Evolutionary conservation across 2,329 filamentous ascomycete species (phyloP).

Genomic region (Aspergillus ustus): DNA sequence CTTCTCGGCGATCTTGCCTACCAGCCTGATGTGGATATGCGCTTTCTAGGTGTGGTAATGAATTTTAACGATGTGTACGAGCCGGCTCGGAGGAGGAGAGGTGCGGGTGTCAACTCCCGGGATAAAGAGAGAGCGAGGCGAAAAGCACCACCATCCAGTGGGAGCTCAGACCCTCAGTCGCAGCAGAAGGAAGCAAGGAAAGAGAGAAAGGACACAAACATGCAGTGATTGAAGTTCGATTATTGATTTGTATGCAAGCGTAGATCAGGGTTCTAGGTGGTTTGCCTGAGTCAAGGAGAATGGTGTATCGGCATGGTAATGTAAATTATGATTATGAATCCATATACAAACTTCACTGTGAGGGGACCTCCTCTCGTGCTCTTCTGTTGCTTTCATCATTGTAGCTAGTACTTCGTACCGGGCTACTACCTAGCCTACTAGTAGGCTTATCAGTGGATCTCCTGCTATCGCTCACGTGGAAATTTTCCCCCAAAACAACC

Average conservation of each 20-base stretch:
- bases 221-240: neutral
- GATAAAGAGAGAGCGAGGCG: constrained; percentile 37
- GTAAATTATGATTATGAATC: constrained; percentile 22
- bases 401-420: neutral
- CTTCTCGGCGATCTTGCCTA: constrained; percentile 88
- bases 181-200: constrained; percentile 29
- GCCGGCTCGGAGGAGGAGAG: constrained; percentile 66
- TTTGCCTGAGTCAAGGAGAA: neutral
- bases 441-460: neutral
- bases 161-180: constrained; percentile 22
- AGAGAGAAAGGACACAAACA: constrained; percentile 29
- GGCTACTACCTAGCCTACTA: too few relatives aligned
- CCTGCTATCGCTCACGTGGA: constrained; percentile 19
- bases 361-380: neutral
- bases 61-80: constrained; percentile 98
- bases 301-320: constrained; percentile 19
- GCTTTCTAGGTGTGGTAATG: constrained; percentile 95
- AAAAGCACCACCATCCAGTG: constrained; percentile 29
- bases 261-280: neutral
- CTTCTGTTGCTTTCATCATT: too few relatives aligned
- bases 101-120: constrained; percentile 33
- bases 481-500: constrained; percentile 19
- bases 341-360: neutral
- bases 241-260: neutral
- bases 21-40: constrained; percentile 92